Evolutionary conservation across 495 filamentous ascomycete genomes (phyloP).

Genomic region (Podospora tetraspora): DNA sequence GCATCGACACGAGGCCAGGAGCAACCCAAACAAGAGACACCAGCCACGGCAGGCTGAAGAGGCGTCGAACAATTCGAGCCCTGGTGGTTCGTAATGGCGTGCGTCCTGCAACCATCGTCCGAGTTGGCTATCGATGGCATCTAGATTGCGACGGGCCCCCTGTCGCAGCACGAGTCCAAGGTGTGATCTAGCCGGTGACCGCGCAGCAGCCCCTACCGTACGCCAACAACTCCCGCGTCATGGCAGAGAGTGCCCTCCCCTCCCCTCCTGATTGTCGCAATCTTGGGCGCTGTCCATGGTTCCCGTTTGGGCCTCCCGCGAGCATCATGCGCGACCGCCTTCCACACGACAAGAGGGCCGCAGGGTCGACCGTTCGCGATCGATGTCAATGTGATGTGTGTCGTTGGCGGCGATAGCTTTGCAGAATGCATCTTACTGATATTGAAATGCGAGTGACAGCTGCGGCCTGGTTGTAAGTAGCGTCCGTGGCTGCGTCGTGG

Average conservation of each 20-base stretch:
- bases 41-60: not conserved
- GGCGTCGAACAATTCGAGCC: not conserved
- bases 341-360: not conserved
- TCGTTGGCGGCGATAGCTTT: not conserved
- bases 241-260: too few species aligned
- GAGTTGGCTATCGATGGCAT: conserved; percentile 5
- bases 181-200: conserved; percentile 1
- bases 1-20: not conserved
- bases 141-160: conserved; percentile 1
- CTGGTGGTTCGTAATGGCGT: not conserved
- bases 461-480: not conserved
- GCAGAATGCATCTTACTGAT: not conserved
- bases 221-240: not conserved
- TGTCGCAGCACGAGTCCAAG: conserved; percentile 2
- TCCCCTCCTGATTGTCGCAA: not conserved
- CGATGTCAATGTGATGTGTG: not conserved
- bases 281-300: not conserved
- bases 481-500: not conserved
- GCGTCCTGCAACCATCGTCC: not conserved
- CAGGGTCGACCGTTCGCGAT: not conserved
- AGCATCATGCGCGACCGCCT: not conserved
- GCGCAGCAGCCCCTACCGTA: not conserved
- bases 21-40: not conserved
- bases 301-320: not conserved
- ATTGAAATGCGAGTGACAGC: not conserved